Percentiles rank a stretch among this genome's conserved stretches.
phyloP scores from a whole-genome alignment of 176 grass and related monocot genomes.

The Puccinellia tenuiflora region DNA sequence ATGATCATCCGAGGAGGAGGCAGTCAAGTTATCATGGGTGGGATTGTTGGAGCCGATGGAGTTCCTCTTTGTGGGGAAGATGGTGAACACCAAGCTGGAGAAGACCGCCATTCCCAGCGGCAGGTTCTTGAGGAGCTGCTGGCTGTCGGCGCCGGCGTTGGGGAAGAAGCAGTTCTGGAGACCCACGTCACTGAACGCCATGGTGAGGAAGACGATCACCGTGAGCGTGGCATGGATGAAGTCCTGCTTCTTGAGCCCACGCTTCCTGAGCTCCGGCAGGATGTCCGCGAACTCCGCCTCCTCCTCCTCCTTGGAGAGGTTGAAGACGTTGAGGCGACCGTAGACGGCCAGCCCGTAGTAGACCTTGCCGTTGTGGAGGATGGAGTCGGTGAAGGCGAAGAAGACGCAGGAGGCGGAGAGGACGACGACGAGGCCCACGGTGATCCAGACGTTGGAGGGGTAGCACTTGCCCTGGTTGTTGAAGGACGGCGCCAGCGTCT shows the following conservation, averaged over 20 bases:
- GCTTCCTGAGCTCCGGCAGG: neutral
- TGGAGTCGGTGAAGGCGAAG: slow-evolving; percentile 44
- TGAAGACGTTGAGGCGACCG: slow-evolving; percentile 31
- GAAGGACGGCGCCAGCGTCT: neutral
- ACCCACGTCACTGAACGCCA: too few relatives aligned
- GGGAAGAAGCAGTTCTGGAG: slow-evolving; percentile 22
- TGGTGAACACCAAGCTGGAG: slow-evolving; percentile 33
- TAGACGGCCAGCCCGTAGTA: slow-evolving; percentile 43
- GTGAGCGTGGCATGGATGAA: slow-evolving; percentile 27
- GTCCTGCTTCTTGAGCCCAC: neutral
- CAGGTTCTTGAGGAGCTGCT: slow-evolving; percentile 23
- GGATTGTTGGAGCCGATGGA: neutral
- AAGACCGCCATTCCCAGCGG: slow-evolving; percentile 15
- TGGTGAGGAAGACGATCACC: neutral
- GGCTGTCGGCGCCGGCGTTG: neutral
- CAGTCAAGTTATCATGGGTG: too few relatives aligned
- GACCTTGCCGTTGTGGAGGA: slow-evolving; percentile 24
- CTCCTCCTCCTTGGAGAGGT: neutral
- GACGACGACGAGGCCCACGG: neutral
- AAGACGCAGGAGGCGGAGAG: slow-evolving; percentile 22
- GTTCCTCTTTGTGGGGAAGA: neutral
- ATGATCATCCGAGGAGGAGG: too few relatives aligned
- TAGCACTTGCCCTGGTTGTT: slow-evolving; percentile 19
- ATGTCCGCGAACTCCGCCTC: neutral
- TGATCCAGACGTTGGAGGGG: slow-evolving; percentile 23